These are phyloP conservation scores for Hapsidospora chrysogenum DNA, from an alignment of 495 filamentous ascomycete genomes.

Conservation along the genomic window DNA sequence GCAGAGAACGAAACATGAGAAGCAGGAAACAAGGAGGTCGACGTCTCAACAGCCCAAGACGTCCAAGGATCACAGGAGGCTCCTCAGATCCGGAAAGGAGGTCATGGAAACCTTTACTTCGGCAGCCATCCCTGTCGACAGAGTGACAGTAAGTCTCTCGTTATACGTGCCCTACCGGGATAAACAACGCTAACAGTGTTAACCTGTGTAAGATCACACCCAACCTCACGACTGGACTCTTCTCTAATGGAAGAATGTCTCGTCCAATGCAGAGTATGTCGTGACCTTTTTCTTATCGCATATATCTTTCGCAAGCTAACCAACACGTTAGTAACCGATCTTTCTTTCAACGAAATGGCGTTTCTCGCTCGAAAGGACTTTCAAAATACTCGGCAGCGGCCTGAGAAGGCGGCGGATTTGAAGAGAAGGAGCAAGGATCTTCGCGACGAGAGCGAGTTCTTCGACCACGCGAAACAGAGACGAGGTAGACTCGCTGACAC, in stretches of 20 bases:
- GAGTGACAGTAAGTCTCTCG: slow-evolving; percentile 44
- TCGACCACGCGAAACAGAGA: background rate
- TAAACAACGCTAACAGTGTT: background rate
- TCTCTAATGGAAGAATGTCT: slow-evolving; percentile 58
- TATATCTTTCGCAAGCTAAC: too few relatives aligned
- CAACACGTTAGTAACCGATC: slow-evolving; percentile 37
- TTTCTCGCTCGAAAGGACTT: slow-evolving; percentile 35
- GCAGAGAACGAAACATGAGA: slow-evolving; percentile 13
- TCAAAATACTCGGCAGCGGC: too few relatives aligned
- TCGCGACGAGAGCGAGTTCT: background rate
- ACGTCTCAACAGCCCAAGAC: slow-evolving; percentile 8
- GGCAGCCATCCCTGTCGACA: slow-evolving; percentile 40
- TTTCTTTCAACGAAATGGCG: slow-evolving; percentile 50
- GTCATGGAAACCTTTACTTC: slow-evolving; percentile 48
- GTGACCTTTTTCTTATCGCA: too few relatives aligned
- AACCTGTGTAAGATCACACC: slow-evolving; percentile 13
- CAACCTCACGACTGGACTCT: slow-evolving; percentile 40
- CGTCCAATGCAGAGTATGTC: too few relatives aligned
- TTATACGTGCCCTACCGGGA: background rate
- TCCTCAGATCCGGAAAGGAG: slow-evolving; percentile 19
- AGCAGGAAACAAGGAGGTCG: slow-evolving; percentile 16
- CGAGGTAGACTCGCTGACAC: too few relatives aligned
- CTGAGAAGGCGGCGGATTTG: too few relatives aligned
- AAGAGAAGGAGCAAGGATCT: slow-evolving; percentile 5
- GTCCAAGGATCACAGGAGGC: too few relatives aligned